These are phyloP conservation scores for Orbilia javanica DNA, from an alignment of 2,329 filamentous ascomycete genomes.

Conservation along the genomic window DNA sequence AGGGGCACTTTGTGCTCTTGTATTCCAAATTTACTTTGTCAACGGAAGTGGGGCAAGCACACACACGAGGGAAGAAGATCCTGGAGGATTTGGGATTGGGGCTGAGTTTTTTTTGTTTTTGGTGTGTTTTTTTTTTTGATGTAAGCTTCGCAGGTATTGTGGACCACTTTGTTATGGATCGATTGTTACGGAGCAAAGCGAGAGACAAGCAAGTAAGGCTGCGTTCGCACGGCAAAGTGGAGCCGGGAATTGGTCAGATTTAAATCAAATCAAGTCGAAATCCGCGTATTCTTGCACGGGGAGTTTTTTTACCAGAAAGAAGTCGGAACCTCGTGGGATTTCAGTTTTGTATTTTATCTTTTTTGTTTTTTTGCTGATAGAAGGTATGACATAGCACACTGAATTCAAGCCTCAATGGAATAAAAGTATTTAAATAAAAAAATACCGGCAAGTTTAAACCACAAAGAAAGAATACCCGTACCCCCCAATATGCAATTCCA, in stretches of 20 bases:
- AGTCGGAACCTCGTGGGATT: neutral
- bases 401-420: no score
- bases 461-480: conserved; percentile 15
- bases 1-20: conserved; percentile 32
- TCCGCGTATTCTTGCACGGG: conserved; percentile 41
- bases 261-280: neutral
- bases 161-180: no score
- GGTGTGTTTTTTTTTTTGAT: no score
- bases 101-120: conserved; percentile 18
- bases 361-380: neutral
- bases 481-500: neutral
- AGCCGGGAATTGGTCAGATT: conserved; percentile 38
- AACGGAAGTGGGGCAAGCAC: conserved; percentile 16
- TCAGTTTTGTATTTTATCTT: neutral
- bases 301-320: neutral
- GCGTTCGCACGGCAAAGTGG: conserved; percentile 9
- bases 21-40: conserved; percentile 55
- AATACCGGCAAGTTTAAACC: neutral
- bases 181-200: neutral
- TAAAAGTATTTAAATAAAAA: neutral
- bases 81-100: conserved; percentile 40
- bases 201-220: neutral
- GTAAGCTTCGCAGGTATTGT: no score
- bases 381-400: no score
- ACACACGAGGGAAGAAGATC: neutral